Evolutionary conservation across 257 asterid genomes (phyloP).

Genomic region (Salvia splendens): DNA sequence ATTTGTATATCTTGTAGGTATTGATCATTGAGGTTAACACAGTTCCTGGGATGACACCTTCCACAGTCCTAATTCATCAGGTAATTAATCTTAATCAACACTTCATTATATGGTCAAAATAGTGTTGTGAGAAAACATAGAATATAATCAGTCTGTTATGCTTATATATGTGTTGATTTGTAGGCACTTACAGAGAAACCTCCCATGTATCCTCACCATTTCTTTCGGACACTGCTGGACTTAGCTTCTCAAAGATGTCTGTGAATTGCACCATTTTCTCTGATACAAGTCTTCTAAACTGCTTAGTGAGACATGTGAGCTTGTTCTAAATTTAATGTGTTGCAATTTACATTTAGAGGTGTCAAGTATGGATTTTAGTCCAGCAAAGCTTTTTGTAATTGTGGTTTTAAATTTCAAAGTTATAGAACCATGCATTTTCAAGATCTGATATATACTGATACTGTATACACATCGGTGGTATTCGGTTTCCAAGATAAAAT

Average conservation of each 20-base stretch:
- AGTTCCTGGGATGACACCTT: slow-evolving; percentile 95
- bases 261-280: slow-evolving; percentile 18
- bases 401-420: too few species aligned
- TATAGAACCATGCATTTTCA: too few species aligned
- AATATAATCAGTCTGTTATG: background rate
- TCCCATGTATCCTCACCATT: slow-evolving; percentile 78
- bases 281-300: too few species aligned
- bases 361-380: too few species aligned
- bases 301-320: too few species aligned
- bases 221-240: slow-evolving; percentile 78
- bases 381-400: too few species aligned
- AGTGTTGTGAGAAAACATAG: background rate
- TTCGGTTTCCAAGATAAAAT: too few species aligned
- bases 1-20: slow-evolving; percentile 46
- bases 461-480: too few species aligned
- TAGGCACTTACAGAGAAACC: slow-evolving; percentile 85
- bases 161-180: background rate
- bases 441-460: too few species aligned
- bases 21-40: slow-evolving; percentile 84
- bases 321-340: too few species aligned
- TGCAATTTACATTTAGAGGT: too few species aligned
- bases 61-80: slow-evolving; percentile 92
- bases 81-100: slow-evolving; percentile 29
- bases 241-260: slow-evolving; percentile 55
- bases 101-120: background rate